Percentiles rank a stretch among this genome's conserved stretches.
These are phyloP conservation scores for Pseudogymnoascus sp. DNA, from an alignment of 2,329 filamentous ascomycete genomes.

Conservation along the genomic window DNA sequence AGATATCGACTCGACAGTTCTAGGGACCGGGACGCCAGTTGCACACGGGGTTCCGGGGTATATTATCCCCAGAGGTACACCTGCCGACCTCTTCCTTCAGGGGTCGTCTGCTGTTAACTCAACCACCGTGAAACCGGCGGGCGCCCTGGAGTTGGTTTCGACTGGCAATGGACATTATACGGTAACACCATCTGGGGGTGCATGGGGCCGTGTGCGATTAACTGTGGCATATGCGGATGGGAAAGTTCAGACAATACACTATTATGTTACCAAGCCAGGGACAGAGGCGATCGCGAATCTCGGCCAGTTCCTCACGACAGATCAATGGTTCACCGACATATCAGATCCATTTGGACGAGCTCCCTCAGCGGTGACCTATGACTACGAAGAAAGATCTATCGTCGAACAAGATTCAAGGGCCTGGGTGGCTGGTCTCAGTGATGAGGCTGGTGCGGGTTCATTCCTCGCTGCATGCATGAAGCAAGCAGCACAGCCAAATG, in stretches of 20 bases:
- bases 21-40: slow-evolving; percentile 38
- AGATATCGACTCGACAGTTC: slow-evolving; percentile 41
- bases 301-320: slow-evolving; percentile 46
- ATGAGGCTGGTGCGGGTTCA: slow-evolving; percentile 51
- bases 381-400: slow-evolving; percentile 39
- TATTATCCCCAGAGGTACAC: slow-evolving; percentile 42
- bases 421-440: slow-evolving; percentile 54
- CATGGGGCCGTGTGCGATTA: slow-evolving; percentile 45
- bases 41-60: slow-evolving; percentile 49
- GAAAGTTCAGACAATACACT: slow-evolving; percentile 47
- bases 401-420: slow-evolving; percentile 43
- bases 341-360: slow-evolving; percentile 48
- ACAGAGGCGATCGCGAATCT: slow-evolving; percentile 39
- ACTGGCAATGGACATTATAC: slow-evolving; percentile 31
- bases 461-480: slow-evolving; percentile 50
- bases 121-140: slow-evolving; percentile 34
- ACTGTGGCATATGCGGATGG: slow-evolving; percentile 42
- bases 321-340: slow-evolving; percentile 44
- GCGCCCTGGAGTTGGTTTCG: slow-evolving; percentile 31
- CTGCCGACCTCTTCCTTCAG: slow-evolving; percentile 40
- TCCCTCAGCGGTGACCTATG: slow-evolving; percentile 51
- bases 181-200: slow-evolving; percentile 35
- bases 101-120: slow-evolving; percentile 34
- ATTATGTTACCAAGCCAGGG: slow-evolving; percentile 44
- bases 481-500: slow-evolving; percentile 43